A percentile compares a stretch with the other conserved stretches of the same genome.
Evolutionary conservation across 2,329 filamentous ascomycete species (phyloP).

Genomic region (Aspergillus sp.): DNA sequence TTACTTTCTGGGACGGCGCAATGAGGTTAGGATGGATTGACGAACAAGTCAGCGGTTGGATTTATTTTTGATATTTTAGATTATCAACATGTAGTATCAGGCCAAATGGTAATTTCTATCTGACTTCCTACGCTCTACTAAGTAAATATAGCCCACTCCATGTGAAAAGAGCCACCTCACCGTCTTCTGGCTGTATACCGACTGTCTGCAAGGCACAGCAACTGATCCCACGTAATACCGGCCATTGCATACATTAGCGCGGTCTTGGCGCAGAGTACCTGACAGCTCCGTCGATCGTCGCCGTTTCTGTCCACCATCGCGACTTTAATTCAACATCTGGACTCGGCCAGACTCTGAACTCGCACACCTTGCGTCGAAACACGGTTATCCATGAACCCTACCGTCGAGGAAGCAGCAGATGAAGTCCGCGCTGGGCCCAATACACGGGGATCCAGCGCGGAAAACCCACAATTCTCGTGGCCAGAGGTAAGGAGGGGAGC

Average conservation of each 20-base stretch:
- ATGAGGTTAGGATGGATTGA: too few species aligned
- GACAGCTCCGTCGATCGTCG: constrained; percentile 1
- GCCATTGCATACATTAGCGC: background rate
- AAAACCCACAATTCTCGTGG: constrained; percentile 13
- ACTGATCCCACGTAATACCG: too few species aligned
- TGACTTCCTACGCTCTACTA: too few species aligned
- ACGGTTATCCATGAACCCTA: constrained; percentile 8
- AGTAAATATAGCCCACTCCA: too few species aligned
- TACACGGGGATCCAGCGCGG: background rate
- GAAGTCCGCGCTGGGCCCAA: background rate
- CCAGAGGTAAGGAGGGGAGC: constrained; percentile 12
- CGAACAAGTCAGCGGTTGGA: too few species aligned
- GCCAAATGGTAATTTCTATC: too few species aligned
- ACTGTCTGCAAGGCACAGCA: too few species aligned
- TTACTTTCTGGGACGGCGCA: too few species aligned
- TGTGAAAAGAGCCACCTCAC: too few species aligned
- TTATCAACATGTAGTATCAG: too few species aligned
- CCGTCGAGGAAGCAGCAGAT: constrained; percentile 12
- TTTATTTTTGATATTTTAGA: too few species aligned
- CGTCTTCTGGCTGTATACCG: too few species aligned
- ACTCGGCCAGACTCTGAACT: background rate
- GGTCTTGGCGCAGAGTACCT: constrained; percentile 6
- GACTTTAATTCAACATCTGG: constrained; percentile 10
- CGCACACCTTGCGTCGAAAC: constrained; percentile 1
- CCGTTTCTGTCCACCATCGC: background rate